phyloP scores from a whole-genome alignment of 345 rosid species.

The Stellera chamaejasme region DNA sequence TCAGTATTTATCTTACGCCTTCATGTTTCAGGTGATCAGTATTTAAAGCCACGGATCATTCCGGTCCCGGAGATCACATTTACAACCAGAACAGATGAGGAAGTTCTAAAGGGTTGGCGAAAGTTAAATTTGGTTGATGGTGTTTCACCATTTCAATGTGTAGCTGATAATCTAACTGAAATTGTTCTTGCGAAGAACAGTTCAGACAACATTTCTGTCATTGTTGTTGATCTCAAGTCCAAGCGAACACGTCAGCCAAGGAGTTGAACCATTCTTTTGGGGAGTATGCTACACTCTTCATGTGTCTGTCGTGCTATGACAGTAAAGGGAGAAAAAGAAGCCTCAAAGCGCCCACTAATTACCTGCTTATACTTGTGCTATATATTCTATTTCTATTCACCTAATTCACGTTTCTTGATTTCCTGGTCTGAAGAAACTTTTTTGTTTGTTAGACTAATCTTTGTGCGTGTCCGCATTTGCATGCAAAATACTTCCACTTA shows the following conservation, averaged over 20 bases:
- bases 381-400: too few relatives aligned
- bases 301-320: too few relatives aligned
- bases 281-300: too few relatives aligned
- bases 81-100: conserved; percentile 41
- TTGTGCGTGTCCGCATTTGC: too few relatives aligned
- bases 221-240: conserved; percentile 55
- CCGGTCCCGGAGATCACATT: conserved; percentile 53
- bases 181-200: conserved; percentile 42
- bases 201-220: conserved; percentile 48
- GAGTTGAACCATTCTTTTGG: conserved; percentile 2
- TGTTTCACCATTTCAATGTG: conserved; percentile 31
- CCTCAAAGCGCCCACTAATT: too few relatives aligned
- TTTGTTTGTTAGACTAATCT: too few relatives aligned
- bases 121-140: conserved; percentile 18
- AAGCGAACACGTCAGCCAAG: conserved; percentile 27
- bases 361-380: too few relatives aligned
- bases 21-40: conserved; percentile 42
- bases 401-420: too few relatives aligned
- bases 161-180: conserved; percentile 49
- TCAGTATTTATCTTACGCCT: background rate
- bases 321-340: too few relatives aligned
- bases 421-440: too few relatives aligned
- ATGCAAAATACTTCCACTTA: too few relatives aligned
- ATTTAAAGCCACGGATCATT: conserved; percentile 55
- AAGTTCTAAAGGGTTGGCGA: conserved; percentile 33